phyloP scores from a whole-genome alignment of 768 basidiomycete species.

The Phlebiopsis flavidoalba region DNA sequence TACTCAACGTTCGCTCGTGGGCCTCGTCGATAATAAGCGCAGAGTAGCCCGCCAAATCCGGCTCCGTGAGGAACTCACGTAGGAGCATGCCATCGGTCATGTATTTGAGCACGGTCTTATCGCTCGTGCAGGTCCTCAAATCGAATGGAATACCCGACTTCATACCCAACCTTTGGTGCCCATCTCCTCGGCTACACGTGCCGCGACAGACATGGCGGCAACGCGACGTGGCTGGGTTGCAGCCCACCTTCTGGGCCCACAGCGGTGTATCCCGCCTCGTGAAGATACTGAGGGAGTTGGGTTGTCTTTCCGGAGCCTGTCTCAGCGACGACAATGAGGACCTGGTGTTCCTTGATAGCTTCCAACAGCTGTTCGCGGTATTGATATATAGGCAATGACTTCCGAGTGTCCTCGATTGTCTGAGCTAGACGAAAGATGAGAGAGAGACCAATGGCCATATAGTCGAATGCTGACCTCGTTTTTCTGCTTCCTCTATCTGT shows the following conservation, averaged over 20 bases:
- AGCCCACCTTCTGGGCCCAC: conserved; percentile 87
- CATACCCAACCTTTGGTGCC: conserved; percentile 94
- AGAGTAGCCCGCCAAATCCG: conserved; percentile 91
- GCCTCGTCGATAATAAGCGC: conserved; percentile 98
- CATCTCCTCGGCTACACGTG: conserved; percentile 99
- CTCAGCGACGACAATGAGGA: conserved; percentile 96
- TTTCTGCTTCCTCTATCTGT: conserved; percentile 90
- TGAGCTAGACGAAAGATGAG: conserved; percentile 45
- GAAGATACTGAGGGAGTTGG: conserved; percentile 95
- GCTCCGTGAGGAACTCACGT: conserved; percentile 96
- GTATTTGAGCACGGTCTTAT: conserved; percentile 98
- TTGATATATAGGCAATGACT: conserved; percentile 86
- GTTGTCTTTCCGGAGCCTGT: conserved; percentile 99
- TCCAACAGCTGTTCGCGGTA: conserved; percentile 86
- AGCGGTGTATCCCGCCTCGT: conserved; percentile 93
- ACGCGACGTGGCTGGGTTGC: conserved; percentile 98
- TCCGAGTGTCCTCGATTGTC: conserved; percentile 90
- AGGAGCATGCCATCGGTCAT: conserved; percentile 99
- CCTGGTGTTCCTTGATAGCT: conserved; percentile 87
- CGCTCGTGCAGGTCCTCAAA: conserved; percentile 99
- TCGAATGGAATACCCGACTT: conserved; percentile 99
- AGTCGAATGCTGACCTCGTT: conserved; percentile 55
- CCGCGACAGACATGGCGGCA: conserved; percentile 98
- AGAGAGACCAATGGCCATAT: background rate
- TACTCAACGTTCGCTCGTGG: conserved; percentile 95